Evolutionary conservation across 495 filamentous ascomycete species (phyloP).

Genomic region (Pseudevernia furfuracea): DNA sequence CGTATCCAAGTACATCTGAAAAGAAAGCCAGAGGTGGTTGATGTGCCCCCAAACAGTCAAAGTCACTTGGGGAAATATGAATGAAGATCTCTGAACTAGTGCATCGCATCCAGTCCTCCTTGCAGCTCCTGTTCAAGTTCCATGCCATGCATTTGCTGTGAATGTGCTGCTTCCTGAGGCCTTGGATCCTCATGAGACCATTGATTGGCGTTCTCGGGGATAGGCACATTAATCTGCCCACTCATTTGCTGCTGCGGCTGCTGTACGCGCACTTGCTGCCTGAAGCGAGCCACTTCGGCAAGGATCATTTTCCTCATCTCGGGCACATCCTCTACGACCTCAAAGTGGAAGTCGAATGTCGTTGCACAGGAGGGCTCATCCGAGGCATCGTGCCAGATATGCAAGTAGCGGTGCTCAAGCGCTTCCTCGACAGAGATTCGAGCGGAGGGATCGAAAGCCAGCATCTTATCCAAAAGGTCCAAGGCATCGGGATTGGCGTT

Average conservation of each 20-base stretch:
- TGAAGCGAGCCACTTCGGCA: slow-evolving; percentile 80
- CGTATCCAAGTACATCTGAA: slow-evolving; percentile 5
- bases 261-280: slow-evolving; percentile 61
- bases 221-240: slow-evolving; percentile 53
- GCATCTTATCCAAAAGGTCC: slow-evolving; percentile 90
- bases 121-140: slow-evolving; percentile 78
- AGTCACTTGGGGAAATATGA: neutral
- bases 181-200: slow-evolving; percentile 81
- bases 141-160: slow-evolving; percentile 42
- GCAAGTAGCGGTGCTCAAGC: slow-evolving; percentile 88
- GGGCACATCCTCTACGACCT: slow-evolving; percentile 82
- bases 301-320: slow-evolving; percentile 98
- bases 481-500: slow-evolving; percentile 94
- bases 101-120: slow-evolving; percentile 62
- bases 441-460: slow-evolving; percentile 88
- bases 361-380: slow-evolving; percentile 90
- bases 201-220: slow-evolving; percentile 59
- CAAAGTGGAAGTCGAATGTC: slow-evolving; percentile 97
- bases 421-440: slow-evolving; percentile 90
- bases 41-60: neutral
- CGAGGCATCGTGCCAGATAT: slow-evolving; percentile 96
- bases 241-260: slow-evolving; percentile 45
- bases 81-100: slow-evolving; percentile 7
- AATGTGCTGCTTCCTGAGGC: slow-evolving; percentile 62
- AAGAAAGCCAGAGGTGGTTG: neutral